Evolutionary conservation across 2,329 filamentous ascomycete genomes (phyloP), one percentile per base, ranked within the genome.

Genomic region (Colletotrichum tropicicola): DNA sequence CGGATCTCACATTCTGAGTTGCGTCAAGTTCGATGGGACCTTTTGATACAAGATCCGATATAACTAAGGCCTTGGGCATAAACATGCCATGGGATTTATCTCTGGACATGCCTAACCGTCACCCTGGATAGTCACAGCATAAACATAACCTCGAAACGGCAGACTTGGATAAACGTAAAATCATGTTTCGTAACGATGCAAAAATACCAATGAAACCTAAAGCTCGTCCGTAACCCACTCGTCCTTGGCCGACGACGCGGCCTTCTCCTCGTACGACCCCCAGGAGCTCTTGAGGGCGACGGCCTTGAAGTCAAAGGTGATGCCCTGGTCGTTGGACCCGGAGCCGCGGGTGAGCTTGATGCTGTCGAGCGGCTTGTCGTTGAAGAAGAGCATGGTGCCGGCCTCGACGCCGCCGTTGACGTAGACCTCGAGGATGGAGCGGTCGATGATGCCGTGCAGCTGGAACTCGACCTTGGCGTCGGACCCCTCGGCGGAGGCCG

Each of bases 381-480:
- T 52, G 51, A 75, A 78, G 62, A 75, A 78, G 0, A 68, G 73
- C 35, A 71, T 71, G 0, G 76, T 77, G 5, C 70, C 73, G 39
- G 73, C 73, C 27, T 79, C 74, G 4, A 75, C 63, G 7, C 76
- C 77, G 9, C 70, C 72, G 39, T 77, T 69, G 21, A 78, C 56
- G 47, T 78, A 78, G 0, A 77, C 69, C 54, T 79, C 77, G 1
- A 77, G 59, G 3, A 79, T 69, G 1, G 76, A 78, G 5, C 77
- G 71, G 37, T 79, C 77, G 13, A 79, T 66, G 2, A 78, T 70
- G 15, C 76, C 77, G 12, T 69, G 74, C 28, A 78, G 73, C 0
- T 74, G 76, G 59, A 76, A 78, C 55, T 75, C 75, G 3, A 71
- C 70, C 9, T 64, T 48, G 8, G 73, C 70, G 8, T 76, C 71